Evolutionary conservation across 352 stramenopile species (phyloP).

Genomic region (Globisporangium radiosum): DNA sequence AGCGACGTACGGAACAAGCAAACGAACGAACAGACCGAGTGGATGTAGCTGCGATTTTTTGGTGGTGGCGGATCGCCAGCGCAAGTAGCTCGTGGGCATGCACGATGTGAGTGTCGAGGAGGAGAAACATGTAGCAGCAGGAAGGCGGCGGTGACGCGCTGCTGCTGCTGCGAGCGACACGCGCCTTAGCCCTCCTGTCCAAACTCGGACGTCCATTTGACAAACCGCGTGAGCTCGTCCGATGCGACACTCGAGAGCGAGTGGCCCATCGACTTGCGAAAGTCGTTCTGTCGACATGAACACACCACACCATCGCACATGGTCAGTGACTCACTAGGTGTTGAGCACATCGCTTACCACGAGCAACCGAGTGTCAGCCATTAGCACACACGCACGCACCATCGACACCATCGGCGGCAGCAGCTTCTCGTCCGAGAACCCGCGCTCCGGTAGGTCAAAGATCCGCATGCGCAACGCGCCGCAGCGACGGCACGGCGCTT

Average conservation of each 20-base stretch:
- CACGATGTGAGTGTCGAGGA: too few relatives aligned
- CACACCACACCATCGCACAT: neutral
- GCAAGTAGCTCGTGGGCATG: too few relatives aligned
- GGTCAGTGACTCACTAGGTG: neutral
- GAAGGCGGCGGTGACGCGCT: neutral
- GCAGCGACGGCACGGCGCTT: constrained; percentile 59
- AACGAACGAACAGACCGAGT: neutral
- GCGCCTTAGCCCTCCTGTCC: constrained; percentile 92
- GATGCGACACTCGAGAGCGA: constrained; percentile 92
- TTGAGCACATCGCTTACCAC: neutral
- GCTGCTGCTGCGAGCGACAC: neutral
- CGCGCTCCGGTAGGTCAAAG: constrained; percentile 76
- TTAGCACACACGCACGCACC: constrained; percentile 30
- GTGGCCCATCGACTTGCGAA: constrained; percentile 93
- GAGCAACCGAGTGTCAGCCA: neutral
- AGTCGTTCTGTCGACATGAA: constrained; percentile 81
- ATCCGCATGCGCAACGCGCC: constrained; percentile 78
- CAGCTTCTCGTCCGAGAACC: constrained; percentile 81
- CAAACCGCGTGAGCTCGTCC: constrained; percentile 96
- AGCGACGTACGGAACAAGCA: neutral
- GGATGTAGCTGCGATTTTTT: too few relatives aligned
- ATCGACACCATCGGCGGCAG: constrained; percentile 82
- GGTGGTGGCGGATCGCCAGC: too few relatives aligned
- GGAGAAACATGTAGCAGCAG: neutral
- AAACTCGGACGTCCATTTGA: constrained; percentile 99